Percentiles rank a stretch among this genome's conserved stretches.
Conservation (phyloP, 2,329 filamentous ascomycete species). For the Ceratocystis smalleyi region DNA sequence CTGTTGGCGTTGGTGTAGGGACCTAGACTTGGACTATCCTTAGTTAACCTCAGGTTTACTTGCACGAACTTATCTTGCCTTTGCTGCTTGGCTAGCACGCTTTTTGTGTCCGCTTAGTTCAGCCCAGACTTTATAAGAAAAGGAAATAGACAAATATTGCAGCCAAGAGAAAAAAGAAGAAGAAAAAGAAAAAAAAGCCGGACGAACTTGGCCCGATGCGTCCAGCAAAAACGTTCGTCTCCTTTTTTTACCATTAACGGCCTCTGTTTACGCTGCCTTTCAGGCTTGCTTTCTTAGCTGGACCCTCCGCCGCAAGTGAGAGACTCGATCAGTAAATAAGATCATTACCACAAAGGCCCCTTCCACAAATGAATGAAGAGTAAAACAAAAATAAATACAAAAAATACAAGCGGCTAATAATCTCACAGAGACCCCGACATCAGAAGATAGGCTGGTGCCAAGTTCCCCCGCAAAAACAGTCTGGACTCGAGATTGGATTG, state of each 20-base stretch:
- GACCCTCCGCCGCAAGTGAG: no score
- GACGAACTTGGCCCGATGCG: background rate
- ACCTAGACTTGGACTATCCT: background rate
- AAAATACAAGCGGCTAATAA: background rate
- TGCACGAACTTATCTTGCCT: background rate
- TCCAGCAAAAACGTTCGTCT: no score
- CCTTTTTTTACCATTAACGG: no score
- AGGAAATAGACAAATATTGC: background rate
- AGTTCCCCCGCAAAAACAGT: background rate
- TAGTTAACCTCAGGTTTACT: background rate
- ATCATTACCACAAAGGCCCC: no score
- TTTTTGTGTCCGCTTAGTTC: background rate
- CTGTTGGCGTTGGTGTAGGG: background rate
- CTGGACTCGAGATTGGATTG: no score
- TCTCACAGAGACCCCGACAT: background rate
- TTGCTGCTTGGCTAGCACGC: background rate
- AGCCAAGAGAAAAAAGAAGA: background rate
- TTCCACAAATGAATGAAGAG: background rate
- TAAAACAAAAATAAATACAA: background rate
- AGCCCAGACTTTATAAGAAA: constrained; percentile 5
- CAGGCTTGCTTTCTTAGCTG: no score
- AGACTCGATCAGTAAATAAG: no score
- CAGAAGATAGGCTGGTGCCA: background rate
- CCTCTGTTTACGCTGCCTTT: no score
- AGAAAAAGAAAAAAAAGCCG: background rate